phyloP scores from a whole-genome alignment of 129 eudicot genomes.

The Tagetes patula region DNA sequence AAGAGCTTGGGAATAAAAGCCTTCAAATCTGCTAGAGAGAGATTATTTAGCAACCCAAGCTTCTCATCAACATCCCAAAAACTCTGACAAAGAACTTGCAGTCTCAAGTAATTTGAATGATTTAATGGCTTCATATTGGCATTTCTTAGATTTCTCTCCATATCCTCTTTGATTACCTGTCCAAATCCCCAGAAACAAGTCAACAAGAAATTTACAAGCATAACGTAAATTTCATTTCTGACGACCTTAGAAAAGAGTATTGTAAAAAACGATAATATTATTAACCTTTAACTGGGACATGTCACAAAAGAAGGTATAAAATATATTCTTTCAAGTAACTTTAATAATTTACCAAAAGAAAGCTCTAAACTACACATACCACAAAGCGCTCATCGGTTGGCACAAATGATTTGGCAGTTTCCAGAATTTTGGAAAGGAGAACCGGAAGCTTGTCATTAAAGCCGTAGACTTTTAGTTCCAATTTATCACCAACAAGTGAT shows the following conservation, averaged over 20 bases:
- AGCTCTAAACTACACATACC: slow-evolving; percentile 42
- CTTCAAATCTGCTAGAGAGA: slow-evolving; percentile 66
- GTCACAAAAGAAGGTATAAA: neutral
- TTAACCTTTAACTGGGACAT: neutral
- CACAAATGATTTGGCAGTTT: slow-evolving; percentile 58
- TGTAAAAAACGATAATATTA: neutral
- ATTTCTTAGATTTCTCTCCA: slow-evolving; percentile 84
- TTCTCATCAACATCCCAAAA: slow-evolving; percentile 93
- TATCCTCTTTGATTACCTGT: slow-evolving; percentile 85
- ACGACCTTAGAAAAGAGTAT: neutral
- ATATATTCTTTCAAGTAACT: neutral
- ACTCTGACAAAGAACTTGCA: slow-evolving; percentile 82
- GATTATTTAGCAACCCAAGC: slow-evolving; percentile 52
- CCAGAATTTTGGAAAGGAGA: slow-evolving; percentile 76
- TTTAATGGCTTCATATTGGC: slow-evolving; percentile 90
- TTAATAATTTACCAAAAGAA: neutral
- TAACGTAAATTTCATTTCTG: slow-evolving; percentile 4
- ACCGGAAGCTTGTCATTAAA: slow-evolving; percentile 94
- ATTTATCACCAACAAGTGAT: slow-evolving; percentile 77
- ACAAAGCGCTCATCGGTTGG: slow-evolving; percentile 84
- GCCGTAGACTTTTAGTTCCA: slow-evolving; percentile 91
- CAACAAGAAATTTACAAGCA: slow-evolving; percentile 19
- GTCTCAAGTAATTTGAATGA: slow-evolving; percentile 76
- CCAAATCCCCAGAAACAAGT: slow-evolving; percentile 16
- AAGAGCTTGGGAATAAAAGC: slow-evolving; percentile 70